Evolutionary conservation across 805 yeast species (phyloP).

Genomic region (Metschnikowia hibisci): DNA sequence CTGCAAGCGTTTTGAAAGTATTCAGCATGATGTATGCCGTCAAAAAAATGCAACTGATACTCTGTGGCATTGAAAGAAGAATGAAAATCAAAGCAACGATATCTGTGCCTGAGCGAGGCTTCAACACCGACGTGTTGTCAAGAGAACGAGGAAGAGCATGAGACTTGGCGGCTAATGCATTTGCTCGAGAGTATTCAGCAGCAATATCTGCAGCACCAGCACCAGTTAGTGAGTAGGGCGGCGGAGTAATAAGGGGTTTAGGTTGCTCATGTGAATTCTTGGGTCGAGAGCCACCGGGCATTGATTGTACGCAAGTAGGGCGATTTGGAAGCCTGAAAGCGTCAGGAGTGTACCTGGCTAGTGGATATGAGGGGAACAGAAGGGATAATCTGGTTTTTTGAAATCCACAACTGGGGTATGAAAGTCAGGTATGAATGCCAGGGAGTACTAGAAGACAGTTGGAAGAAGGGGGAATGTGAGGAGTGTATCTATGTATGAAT

Average conservation of each 20-base stretch:
- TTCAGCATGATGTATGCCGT: constrained; percentile 26
- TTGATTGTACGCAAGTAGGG: constrained; percentile 4
- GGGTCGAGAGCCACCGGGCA: constrained; percentile 8
- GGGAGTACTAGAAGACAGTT: background rate
- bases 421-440: no score
- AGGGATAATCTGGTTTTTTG: background rate
- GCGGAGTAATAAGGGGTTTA: constrained; percentile 8
- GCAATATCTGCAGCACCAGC: constrained; percentile 12
- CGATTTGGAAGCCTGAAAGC: background rate
- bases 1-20: constrained; percentile 28
- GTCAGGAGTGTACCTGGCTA: background rate
- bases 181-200: constrained; percentile 4
- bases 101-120: constrained; percentile 23
- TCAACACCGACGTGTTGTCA: constrained; percentile 1
- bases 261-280: constrained; percentile 3
- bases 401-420: no score
- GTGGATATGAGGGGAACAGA: background rate
- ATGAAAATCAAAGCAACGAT: constrained; percentile 30
- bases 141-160: background rate
- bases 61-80: constrained; percentile 27
- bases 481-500: background rate
- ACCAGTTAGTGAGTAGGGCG: constrained; percentile 10
- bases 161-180: constrained; percentile 3
- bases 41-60: constrained; percentile 23
- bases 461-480: background rate